A percentile compares a stretch with the other conserved stretches of the same genome.
These are phyloP conservation scores for Pichia gijzeniarum DNA, from an alignment of 805 yeast genomes.

Conservation along the genomic window DNA sequence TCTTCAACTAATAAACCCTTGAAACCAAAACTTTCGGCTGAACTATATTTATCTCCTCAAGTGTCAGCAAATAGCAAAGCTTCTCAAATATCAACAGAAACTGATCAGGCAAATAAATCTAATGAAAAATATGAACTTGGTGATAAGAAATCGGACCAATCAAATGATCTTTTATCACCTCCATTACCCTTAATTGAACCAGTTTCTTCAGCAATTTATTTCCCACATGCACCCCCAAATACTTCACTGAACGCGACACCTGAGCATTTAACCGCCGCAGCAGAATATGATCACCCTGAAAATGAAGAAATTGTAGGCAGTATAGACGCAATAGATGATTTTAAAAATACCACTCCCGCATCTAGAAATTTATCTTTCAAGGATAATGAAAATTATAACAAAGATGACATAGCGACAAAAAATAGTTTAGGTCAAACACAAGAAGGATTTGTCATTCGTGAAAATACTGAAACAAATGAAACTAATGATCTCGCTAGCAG, in stretches of 20 bases:
- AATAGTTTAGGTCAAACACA: neutral
- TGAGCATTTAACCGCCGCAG: conserved; percentile 43
- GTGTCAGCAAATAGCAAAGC: neutral
- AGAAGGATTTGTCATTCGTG: neutral
- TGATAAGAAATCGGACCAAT: neutral
- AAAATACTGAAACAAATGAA: too few species aligned
- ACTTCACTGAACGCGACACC: conserved; percentile 11
- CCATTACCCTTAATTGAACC: conserved; percentile 41
- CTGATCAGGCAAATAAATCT: neutral
- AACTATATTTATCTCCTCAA: neutral
- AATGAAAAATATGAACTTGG: neutral
- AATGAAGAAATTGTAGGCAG: conserved; percentile 6
- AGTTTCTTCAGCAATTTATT: conserved; percentile 62
- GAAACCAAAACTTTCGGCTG: conserved; percentile 2
- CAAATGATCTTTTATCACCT: neutral
- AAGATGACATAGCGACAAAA: neutral
- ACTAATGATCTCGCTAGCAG: too few species aligned
- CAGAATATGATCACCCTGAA: conserved; percentile 38
- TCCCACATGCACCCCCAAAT: conserved; percentile 53
- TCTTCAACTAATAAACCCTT: neutral
- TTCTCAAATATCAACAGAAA: neutral
- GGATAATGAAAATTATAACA: neutral
- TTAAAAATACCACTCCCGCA: neutral
- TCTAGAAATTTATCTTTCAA: too few species aligned
- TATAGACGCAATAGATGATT: neutral